Conservation (phyloP, 305 asterid species). For the Withania somnifera region DNA sequence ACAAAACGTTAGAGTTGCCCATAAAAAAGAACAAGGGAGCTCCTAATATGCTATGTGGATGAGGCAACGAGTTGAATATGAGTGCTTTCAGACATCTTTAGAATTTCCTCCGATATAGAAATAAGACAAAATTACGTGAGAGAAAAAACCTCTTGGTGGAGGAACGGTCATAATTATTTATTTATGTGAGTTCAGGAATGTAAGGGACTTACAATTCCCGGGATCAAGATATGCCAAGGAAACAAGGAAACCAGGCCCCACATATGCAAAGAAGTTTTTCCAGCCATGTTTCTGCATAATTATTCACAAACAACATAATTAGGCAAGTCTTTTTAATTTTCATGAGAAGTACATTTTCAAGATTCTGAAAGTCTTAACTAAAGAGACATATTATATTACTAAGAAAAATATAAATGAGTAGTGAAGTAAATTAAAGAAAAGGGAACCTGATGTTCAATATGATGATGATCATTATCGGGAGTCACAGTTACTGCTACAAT, state of each 20-base stretch:
- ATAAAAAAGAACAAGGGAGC: too few relatives aligned
- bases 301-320: neutral
- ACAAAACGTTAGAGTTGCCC: too few relatives aligned
- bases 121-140: neutral
- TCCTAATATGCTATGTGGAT: too few relatives aligned
- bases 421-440: neutral
- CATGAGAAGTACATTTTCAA: neutral
- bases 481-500: conserved; percentile 16
- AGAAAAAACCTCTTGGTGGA: too few relatives aligned
- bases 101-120: too few relatives aligned
- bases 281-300: conserved; percentile 70
- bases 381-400: neutral
- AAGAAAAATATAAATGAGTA: neutral
- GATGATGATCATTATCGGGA: conserved; percentile 4
- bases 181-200: neutral
- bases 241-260: conserved; percentile 85
- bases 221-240: conserved; percentile 91
- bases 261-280: conserved; percentile 51
- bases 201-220: conserved; percentile 52
- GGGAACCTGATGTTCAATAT: conserved; percentile 9
- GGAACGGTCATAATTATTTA: too few relatives aligned
- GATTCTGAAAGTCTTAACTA: neutral
- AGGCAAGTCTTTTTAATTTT: neutral
- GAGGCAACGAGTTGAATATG: too few relatives aligned
- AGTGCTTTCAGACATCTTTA: too few relatives aligned